Percentiles rank a stretch among this genome's conserved stretches.
phyloP scores from a whole-genome alignment of 495 filamentous ascomycete species.

The Penicillium subrubescens region DNA sequence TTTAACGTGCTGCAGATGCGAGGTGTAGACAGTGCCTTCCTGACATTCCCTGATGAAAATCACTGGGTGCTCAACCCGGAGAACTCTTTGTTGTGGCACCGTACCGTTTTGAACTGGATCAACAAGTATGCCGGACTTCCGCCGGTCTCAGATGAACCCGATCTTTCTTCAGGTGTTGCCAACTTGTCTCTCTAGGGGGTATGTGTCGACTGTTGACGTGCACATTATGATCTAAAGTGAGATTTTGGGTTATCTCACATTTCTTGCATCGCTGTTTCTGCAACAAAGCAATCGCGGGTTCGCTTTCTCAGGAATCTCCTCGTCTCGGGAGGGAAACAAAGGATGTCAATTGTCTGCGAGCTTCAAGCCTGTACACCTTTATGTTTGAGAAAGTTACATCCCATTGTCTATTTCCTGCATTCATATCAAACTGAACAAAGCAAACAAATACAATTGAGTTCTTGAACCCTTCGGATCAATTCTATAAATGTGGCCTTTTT shows the following conservation, averaged over 20 bases:
- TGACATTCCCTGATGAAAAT: slow-evolving; percentile 85
- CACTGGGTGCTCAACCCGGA: slow-evolving; percentile 93
- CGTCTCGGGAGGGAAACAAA: slow-evolving; percentile 1
- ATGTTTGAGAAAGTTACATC: slow-evolving; percentile 20
- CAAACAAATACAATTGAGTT: not conserved
- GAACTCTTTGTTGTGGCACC: slow-evolving; percentile 89
- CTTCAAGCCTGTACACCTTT: slow-evolving; percentile 6
- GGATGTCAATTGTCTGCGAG: slow-evolving; percentile 1
- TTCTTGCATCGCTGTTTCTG: slow-evolving; percentile 5
- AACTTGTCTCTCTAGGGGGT: slow-evolving; percentile 22
- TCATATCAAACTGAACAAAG: not conserved
- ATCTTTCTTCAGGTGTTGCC: slow-evolving; percentile 21
- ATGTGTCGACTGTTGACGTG: not conserved
- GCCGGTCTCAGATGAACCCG: slow-evolving; percentile 29
- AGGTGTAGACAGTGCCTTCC: slow-evolving; percentile 51
- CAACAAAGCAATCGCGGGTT: slow-evolving; percentile 15
- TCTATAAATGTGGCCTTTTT: not conserved
- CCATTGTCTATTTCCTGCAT: slow-evolving; percentile 14
- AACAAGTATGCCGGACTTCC: slow-evolving; percentile 74
- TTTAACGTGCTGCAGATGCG: slow-evolving; percentile 84
- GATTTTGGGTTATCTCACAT: slow-evolving; percentile 10
- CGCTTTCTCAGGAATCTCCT: not conserved
- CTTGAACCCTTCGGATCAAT: not conserved
- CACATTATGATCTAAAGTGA: not conserved
- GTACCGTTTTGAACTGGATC: slow-evolving; percentile 85